Base-by-base conservation (phyloP, 2,329 filamentous ascomycete genomes). In the Venturia carpophila region DNA sequence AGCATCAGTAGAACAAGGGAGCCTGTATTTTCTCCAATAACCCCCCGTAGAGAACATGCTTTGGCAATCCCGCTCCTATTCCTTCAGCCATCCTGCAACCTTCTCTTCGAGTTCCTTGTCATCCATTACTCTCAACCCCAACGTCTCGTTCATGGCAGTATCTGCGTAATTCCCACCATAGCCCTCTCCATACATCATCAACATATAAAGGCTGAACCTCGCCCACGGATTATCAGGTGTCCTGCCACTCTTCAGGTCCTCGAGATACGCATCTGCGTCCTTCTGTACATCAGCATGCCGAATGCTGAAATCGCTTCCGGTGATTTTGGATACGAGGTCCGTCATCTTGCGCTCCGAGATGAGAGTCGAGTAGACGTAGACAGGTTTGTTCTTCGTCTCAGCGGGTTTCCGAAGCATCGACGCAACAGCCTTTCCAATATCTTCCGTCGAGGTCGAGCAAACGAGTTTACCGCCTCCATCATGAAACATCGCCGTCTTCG, bases 291-390 rank as follows among this genome's bases (percentile, higher is more conserved):
- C 42, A 1, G 45, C 61, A 27, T 63, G 61, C 41, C 49, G 42
- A 5, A 47, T 43, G 3, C 24, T 41, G 21, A 63, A 45, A 21
- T 49, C 30, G 2, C 21, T 2, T 9, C 66, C 67, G 17, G 64
- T 39, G 21, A 49, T 24, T 24, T 67, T 64, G 61, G 67, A 65
- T 4, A 64, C 67, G 11, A 67, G 39, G 13, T 41, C 64, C 4
- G 64, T 64, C 64, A 68, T 68, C 56, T 67, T 61, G 52, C 62
- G 67, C 34, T 67, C 65, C 1, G 65, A 67, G n/a, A 67, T 67
- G n/a, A 45, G 24, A 2, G 66, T 39, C 39, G 37, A 67, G 13
- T 64, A 68, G 41, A 67, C 65, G 56, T 67, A 67, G 19, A 60
- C 65, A 15, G 66, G 62, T n/a, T 62, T 63, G 39, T 68, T 68